Percentiles rank a stretch among this genome's conserved stretches.
phyloP scores from a whole-genome alignment of 306 rosid genomes.

The Datisca glomerata region DNA sequence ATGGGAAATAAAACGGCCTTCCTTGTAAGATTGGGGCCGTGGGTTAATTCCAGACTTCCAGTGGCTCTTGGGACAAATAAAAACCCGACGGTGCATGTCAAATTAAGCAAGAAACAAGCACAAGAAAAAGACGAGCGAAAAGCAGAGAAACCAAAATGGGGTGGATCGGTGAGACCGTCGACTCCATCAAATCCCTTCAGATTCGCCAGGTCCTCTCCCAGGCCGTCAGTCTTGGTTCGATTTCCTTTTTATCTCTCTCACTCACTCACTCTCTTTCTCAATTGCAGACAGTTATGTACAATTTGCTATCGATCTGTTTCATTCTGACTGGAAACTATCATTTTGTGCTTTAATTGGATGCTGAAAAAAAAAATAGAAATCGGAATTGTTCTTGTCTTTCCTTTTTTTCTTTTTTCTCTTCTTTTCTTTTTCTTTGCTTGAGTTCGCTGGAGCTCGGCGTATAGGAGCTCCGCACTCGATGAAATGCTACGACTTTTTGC shows the following conservation, averaged over 20 bases:
- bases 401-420: background rate
- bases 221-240: constrained; percentile 75
- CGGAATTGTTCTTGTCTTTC: too few species aligned
- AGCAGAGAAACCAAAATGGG: constrained; percentile 35
- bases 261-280: background rate
- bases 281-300: too few species aligned
- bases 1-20: too few species aligned
- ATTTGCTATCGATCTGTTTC: background rate
- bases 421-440: too few species aligned
- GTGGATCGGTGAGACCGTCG: constrained; percentile 56
- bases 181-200: constrained; percentile 75
- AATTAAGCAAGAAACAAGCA: background rate
- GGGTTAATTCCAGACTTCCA: too few species aligned
- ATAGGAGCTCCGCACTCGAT: too few species aligned
- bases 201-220: constrained; percentile 76
- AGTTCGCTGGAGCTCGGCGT: too few species aligned
- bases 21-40: too few species aligned
- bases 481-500: too few species aligned
- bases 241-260: constrained; percentile 2
- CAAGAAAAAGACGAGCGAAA: background rate
- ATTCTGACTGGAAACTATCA: background rate
- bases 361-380: too few species aligned
- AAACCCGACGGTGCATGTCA: too few species aligned
- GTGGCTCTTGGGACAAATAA: too few species aligned
- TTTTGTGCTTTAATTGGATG: background rate